Evolutionary conservation across 2,329 filamentous ascomycete species (phyloP), one percentile per base, ranked within the genome.

Genomic region (Fusarium citri): DNA sequence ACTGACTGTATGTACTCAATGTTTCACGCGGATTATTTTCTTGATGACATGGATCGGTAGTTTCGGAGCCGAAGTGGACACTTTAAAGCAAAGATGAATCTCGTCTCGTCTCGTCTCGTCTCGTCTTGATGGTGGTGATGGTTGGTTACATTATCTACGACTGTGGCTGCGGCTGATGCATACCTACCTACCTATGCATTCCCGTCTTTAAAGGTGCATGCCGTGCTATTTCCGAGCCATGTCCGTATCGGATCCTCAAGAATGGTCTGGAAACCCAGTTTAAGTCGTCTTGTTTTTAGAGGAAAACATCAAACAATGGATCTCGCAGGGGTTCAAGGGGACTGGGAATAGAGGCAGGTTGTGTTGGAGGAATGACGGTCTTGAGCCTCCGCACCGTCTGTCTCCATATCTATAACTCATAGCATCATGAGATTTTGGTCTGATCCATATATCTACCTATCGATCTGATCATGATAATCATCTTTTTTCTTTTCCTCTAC

Each of bases 151-250:
- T 64, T 58, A 37, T 51, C 34, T 46, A n/a, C 26, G 37, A 49
- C 34, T 51, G 62, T 47, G 63, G 64, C 64, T 66, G 61, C 57
- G 51, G 49, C 23, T 28, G 34, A 11, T 28, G 23, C 34, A n/a
- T 37, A n/a, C n/a, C n/a, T n/a, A n/a, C n/a, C n/a, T n/a, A n/a
- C n/a, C n/a, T n/a, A 30, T 41, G 41, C 40, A 47, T 48, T 57
- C 34, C 49, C 30, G 45, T 40, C 34, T 37, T 37, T 56, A 10
- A 22, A 41, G 60, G n/a, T 55, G 43, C 49, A 66, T 73, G 64
- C 72, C 72, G 66, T 63, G 55, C 55, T 60, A 73, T 55, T 53
- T 43, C 72, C 72, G 72, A 74, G 57, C 26, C 66, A 72, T 72
- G 58, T 59, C 71, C 70, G 71, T 48, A 41, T 30, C 41, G 26